These are phyloP conservation scores for Amaranthus tricolor DNA, from an alignment of 179 eudicot genomes.

Conservation along the genomic window DNA sequence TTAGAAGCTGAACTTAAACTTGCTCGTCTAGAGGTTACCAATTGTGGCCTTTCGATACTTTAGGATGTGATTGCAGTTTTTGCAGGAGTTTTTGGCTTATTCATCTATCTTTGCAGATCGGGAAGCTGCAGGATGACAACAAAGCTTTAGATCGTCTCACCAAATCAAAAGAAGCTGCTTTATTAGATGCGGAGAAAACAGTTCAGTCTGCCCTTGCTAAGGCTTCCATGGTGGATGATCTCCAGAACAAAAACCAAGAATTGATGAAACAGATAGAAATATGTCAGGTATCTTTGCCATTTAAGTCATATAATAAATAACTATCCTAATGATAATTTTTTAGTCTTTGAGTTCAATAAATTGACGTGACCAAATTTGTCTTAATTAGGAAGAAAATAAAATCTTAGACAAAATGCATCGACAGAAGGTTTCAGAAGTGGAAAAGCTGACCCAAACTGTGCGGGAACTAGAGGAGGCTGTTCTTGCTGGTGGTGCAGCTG, in stretches of 20 bases:
- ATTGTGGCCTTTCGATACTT: neutral
- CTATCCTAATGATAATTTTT: neutral
- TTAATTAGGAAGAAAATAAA: constrained; percentile 81
- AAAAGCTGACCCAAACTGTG: constrained; percentile 88
- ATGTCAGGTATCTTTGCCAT: constrained; percentile 61
- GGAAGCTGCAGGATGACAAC: constrained; percentile 92
- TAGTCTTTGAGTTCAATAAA: constrained; percentile 1
- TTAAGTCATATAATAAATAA: neutral
- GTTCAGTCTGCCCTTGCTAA: constrained; percentile 86
- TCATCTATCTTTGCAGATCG: constrained; percentile 47
- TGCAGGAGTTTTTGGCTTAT: neutral
- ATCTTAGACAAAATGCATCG: constrained; percentile 90
- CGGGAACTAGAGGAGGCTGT: constrained; percentile 93
- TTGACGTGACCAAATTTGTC: constrained; percentile 21
- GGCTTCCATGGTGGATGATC: constrained; percentile 96
- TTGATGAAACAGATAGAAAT: constrained; percentile 94
- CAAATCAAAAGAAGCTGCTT: constrained; percentile 92
- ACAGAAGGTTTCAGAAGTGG: constrained; percentile 92
- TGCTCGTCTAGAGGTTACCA: constrained; percentile 76
- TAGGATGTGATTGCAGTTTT: neutral
- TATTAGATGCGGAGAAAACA: constrained; percentile 89
- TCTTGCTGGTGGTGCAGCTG: constrained; percentile 98
- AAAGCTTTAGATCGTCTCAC: constrained; percentile 93
- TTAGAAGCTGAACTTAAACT: constrained; percentile 94
- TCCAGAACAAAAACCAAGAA: constrained; percentile 91